These are phyloP conservation scores for Diaporthe caulivora DNA, from an alignment of 2,329 filamentous ascomycete species.

Conservation along the genomic window DNA sequence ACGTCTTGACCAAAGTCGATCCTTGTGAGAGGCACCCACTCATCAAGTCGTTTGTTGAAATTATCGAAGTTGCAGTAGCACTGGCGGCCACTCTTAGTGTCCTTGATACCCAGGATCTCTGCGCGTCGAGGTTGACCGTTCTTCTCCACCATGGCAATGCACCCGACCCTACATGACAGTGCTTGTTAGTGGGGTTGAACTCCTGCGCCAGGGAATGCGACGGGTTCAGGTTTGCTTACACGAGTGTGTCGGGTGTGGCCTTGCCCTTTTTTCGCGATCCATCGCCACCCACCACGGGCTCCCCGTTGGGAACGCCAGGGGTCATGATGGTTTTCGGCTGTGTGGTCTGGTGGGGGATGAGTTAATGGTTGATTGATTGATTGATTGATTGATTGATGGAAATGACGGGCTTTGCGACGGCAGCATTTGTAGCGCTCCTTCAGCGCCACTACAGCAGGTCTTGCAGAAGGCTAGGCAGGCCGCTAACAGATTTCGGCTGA, in stretches of 20 bases:
- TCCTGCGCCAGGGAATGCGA: neutral
- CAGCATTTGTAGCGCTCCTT: neutral
- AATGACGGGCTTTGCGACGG: constrained; percentile 3
- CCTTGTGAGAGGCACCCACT: constrained; percentile 87
- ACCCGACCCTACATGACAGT: constrained; percentile 57
- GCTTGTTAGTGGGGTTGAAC: constrained; percentile 26
- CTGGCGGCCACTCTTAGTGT: constrained; percentile 86
- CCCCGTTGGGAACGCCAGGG: constrained; percentile 61
- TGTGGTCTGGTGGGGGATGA: constrained; percentile 40
- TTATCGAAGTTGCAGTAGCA: constrained; percentile 99
- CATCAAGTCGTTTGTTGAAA: constrained; percentile 88
- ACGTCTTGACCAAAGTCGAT: constrained; percentile 92
- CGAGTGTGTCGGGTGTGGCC: constrained; percentile 86
- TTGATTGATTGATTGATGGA: neutral
- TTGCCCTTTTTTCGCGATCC: constrained; percentile 78
- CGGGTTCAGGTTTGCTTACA: constrained; percentile 62
- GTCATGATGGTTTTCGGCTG: constrained; percentile 63
- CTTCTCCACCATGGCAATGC: constrained; percentile 72
- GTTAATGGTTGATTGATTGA: neutral
- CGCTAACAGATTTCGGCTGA: neutral
- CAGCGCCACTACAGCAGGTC: constrained; percentile 2
- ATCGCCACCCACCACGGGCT: constrained; percentile 68
- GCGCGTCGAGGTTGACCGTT: constrained; percentile 91
- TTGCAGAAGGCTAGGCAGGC: neutral
- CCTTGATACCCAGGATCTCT: constrained; percentile 95